A percentile compares a stretch with the other conserved stretches of the same genome.
phyloP scores from a whole-genome alignment of 306 rosid species.

The Ceratonia siliqua region DNA sequence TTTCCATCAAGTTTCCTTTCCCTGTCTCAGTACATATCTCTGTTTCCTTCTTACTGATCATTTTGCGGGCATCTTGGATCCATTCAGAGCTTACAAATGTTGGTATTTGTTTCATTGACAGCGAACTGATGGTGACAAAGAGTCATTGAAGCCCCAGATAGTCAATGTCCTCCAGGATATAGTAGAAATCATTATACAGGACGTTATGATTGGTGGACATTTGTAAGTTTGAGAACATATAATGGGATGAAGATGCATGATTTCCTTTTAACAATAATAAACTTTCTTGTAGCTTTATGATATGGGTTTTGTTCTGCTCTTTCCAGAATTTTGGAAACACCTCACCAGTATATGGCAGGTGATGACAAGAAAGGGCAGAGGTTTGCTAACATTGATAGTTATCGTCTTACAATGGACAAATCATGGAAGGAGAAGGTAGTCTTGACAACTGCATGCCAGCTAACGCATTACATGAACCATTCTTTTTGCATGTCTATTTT shows the following conservation, averaged over 20 bases:
- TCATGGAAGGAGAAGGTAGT: constrained; percentile 67
- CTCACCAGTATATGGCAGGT: not conserved
- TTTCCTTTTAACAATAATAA: not conserved
- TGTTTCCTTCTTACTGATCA: constrained; percentile 1
- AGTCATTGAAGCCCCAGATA: constrained; percentile 39
- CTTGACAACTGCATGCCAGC: not conserved
- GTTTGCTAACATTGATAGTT: constrained; percentile 45
- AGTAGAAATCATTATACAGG: constrained; percentile 68
- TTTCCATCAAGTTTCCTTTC: not conserved
- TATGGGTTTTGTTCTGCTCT: constrained; percentile 22
- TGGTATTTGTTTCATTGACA: constrained; percentile 32
- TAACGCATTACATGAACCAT: not conserved
- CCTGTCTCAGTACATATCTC: not conserved
- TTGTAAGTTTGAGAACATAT: constrained; percentile 46
- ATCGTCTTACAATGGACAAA: not conserved
- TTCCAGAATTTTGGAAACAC: constrained; percentile 46
- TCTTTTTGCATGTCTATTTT: not conserved
- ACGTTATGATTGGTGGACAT: constrained; percentile 53
- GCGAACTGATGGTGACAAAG: constrained; percentile 41
- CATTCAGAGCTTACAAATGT: constrained; percentile 8
- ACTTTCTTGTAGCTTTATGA: constrained; percentile 12
- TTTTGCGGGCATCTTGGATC: not conserved
- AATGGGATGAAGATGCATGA: not conserved
- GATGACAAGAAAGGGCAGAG: constrained; percentile 48
- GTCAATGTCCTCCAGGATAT: constrained; percentile 73